These are phyloP conservation scores for Cordyceps cateniannulata DNA, from an alignment of 2,329 filamentous ascomycete genomes.

Conservation along the genomic window DNA sequence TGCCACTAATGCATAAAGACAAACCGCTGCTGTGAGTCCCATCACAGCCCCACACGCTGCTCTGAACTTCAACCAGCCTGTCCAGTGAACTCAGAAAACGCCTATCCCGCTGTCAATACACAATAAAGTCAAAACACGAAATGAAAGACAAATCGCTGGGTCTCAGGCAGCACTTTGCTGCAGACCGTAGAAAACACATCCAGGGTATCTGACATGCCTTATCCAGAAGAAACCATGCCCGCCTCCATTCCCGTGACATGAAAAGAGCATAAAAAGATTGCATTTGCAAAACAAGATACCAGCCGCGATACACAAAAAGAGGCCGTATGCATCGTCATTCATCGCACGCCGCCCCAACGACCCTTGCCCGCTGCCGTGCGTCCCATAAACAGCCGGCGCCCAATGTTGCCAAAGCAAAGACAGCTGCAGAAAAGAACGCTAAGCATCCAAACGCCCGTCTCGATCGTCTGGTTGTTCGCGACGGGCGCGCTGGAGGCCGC, in stretches of 20 bases:
- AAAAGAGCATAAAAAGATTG: background rate
- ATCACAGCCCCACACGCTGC: too few species aligned
- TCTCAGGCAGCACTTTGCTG: background rate
- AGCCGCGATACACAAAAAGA: background rate
- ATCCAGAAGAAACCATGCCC: background rate
- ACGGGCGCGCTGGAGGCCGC: constrained; percentile 48
- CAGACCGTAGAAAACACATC: background rate
- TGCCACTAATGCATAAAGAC: too few species aligned
- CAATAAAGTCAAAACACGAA: background rate
- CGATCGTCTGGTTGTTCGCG: constrained; percentile 54
- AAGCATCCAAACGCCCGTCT: constrained; percentile 78
- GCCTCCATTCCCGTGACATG: background rate
- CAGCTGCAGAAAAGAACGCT: constrained; percentile 93
- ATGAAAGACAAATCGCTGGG: background rate
- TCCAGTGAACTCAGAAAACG: background rate
- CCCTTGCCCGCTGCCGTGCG: constrained; percentile 34
- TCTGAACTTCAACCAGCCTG: background rate
- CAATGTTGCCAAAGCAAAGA: constrained; percentile 94
- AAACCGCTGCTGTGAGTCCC: too few species aligned
- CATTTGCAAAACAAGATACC: background rate
- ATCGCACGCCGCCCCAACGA: constrained; percentile 40
- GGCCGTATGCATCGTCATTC: constrained; percentile 8
- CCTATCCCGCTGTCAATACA: background rate
- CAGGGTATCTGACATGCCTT: constrained; percentile 8
- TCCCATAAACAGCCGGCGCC: constrained; percentile 64